These are phyloP conservation scores for Singerocomus inundabilis DNA, from an alignment of 1,284 basidiomycete genomes.

Conservation along the genomic window DNA sequence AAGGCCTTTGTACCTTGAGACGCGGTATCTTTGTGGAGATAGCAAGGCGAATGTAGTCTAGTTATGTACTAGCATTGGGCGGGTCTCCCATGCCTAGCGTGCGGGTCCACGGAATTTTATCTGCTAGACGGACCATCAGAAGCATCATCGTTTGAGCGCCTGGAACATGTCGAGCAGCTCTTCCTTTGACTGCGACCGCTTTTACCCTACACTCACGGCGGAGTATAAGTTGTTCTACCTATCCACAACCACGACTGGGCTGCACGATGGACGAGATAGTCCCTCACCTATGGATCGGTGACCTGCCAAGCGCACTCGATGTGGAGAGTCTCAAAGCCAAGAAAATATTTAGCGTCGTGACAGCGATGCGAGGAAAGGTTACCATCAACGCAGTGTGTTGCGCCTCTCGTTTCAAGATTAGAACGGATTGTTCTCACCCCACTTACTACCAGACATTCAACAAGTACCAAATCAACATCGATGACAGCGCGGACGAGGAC, in stretches of 20 bases:
- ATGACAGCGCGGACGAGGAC: conserved; percentile 71
- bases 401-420: neutral
- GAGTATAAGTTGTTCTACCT: neutral
- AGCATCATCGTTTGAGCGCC: neutral
- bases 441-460: conserved; percentile 57
- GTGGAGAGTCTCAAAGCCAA: conserved; percentile 53
- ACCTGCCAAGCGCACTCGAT: conserved; percentile 55
- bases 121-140: too few species aligned
- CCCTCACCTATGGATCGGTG: conserved; percentile 64
- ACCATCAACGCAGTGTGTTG: conserved; percentile 58
- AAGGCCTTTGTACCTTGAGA: conserved; percentile 11
- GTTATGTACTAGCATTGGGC: too few species aligned
- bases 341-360: conserved; percentile 67
- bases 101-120: too few species aligned
- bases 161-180: neutral
- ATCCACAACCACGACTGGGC: neutral
- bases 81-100: too few species aligned
- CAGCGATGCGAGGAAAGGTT: conserved; percentile 68
- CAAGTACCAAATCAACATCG: conserved; percentile 67
- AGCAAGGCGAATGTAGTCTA: too few species aligned
- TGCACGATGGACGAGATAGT: conserved; percentile 51
- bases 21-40: too few species aligned
- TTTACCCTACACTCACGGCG: neutral
- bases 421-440: neutral
- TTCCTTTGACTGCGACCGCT: conserved; percentile 10